Percentiles rank a stretch among this genome's conserved stretches.
Evolutionary conservation across 148 eudicot species (phyloP).

Genomic region (Rhododendron kiyosumense): DNA sequence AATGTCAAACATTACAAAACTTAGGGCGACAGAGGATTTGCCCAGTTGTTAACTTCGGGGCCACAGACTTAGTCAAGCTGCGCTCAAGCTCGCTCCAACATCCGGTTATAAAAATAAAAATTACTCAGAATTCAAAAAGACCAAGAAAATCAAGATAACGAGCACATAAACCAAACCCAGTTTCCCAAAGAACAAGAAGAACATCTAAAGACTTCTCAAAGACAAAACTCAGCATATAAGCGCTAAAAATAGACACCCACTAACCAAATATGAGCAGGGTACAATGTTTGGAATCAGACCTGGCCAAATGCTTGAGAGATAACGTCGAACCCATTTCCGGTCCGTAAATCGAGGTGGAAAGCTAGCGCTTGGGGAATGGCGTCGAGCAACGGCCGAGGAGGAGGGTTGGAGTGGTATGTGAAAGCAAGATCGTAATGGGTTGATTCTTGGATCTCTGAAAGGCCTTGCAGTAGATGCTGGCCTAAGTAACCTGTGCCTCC

Average conservation of each 20-base stretch:
- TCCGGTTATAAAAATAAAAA: too few relatives aligned
- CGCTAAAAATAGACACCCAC: background rate
- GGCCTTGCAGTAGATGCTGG: slow-evolving; percentile 51
- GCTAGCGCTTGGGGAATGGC: slow-evolving; percentile 47
- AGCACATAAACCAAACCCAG: background rate
- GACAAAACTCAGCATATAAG: background rate
- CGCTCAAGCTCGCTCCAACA: too few relatives aligned
- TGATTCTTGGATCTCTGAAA: slow-evolving; percentile 20
- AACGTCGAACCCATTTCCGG: slow-evolving; percentile 52
- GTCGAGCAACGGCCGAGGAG: slow-evolving; percentile 46
- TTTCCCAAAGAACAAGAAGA: background rate
- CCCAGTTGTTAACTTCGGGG: too few relatives aligned
- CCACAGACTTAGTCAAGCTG: too few relatives aligned
- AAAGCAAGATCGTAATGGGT: slow-evolving; percentile 39
- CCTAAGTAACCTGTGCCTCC: slow-evolving; percentile 93
- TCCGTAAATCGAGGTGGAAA: slow-evolving; percentile 51
- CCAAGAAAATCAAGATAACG: background rate
- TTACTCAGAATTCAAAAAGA: background rate
- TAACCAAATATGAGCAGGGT: background rate
- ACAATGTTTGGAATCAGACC: slow-evolving; percentile 26
- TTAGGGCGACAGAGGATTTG: too few relatives aligned
- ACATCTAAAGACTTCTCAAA: background rate
- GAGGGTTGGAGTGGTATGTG: slow-evolving; percentile 58
- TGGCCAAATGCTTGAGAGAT: slow-evolving; percentile 54
- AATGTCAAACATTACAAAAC: too few relatives aligned